phyloP scores from a whole-genome alignment of 140 eudicot species.

The Stevia rebaudiana region DNA sequence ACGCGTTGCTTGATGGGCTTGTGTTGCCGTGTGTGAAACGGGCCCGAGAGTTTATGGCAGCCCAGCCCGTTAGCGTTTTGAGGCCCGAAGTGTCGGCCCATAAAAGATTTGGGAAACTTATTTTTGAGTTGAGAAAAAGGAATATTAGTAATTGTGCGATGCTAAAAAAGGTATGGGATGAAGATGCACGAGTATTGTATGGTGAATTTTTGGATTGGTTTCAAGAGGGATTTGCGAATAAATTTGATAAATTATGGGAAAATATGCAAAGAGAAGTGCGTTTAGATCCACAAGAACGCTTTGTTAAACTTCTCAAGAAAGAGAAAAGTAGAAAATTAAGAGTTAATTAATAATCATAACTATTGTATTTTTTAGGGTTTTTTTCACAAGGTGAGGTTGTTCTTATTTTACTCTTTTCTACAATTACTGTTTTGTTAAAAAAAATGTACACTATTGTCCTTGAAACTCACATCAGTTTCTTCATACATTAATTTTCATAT shows the following conservation, averaged over 20 bases:
- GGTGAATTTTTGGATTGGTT: conserved; percentile 58
- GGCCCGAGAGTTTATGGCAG: conserved; percentile 42
- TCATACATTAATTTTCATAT: too few species aligned
- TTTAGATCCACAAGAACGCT: conserved; percentile 44
- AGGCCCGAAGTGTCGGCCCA: conserved; percentile 57
- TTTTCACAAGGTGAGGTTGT: too few species aligned
- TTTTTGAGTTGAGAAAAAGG: conserved; percentile 42
- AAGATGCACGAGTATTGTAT: conserved; percentile 42
- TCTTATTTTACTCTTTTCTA: too few species aligned
- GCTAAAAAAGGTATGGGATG: conserved; percentile 58
- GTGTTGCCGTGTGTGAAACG: conserved; percentile 67
- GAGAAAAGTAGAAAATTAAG: conserved; percentile 17
- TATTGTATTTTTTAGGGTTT: too few species aligned
- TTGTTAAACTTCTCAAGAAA: conserved; percentile 29
- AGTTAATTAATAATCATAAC: not conserved
- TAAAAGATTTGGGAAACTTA: conserved; percentile 69
- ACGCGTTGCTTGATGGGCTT: conserved; percentile 65
- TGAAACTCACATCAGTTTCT: too few species aligned
- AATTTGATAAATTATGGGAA: conserved; percentile 57
- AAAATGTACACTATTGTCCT: too few species aligned
- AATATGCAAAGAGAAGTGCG: conserved; percentile 55
- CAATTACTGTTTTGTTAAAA: too few species aligned
- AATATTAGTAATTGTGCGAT: conserved; percentile 45
- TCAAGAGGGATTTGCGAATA: conserved; percentile 41
- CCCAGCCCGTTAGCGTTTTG: conserved; percentile 47